Evolutionary conservation across 345 rosid genomes (phyloP), one percentile per base, ranked within the genome.

Genomic region (Toxicodendron radicans): DNA sequence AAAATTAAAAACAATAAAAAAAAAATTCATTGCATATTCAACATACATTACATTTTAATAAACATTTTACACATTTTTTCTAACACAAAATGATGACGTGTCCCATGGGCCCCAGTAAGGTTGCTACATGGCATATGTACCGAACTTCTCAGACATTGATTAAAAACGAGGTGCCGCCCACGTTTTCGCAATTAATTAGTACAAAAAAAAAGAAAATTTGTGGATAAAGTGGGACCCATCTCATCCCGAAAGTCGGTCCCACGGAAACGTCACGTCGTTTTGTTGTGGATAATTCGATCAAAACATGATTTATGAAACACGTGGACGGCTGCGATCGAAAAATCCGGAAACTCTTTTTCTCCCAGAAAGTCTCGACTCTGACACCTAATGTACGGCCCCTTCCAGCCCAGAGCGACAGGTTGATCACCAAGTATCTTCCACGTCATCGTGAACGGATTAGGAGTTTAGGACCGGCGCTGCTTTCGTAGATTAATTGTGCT

Each of bases 221-320:
- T 70, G 66, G 74, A 71, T 71, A 71, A 71, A 71, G 57, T 71
- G 74, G 66, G 74, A 17, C 57, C 73, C 53, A 56, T 20, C 3
- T 14, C 43, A 62, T 35, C 38, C 38, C 5, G 8, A 71, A 70
- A 71, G 57, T 71, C 66, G 66, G 74, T 17, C 66, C 73, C 64
- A 56, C 13, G 8, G 43, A 38, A 38, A 38, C 43, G 0, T 14
- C 45, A 63, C 8, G 66, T 38, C 66, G 66, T 9, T 51, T 16
- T 13, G 54, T 16, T 2, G 16, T 16, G 18, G 54, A 51, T 16
- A 51, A 51, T 5, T 14, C 17, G 54, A 51, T 18, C 52, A 10
- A 2, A 48, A 11, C 53, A 13, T 16, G 54, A 16, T 2, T 51
- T 51, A 32, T 35, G 2, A 6, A 7, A 63, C 27, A 63, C 66